Percentiles rank a stretch among this genome's conserved stretches.
These are phyloP conservation scores for Xylaria castorea DNA, from an alignment of 495 filamentous ascomycete genomes.

Conservation along the genomic window DNA sequence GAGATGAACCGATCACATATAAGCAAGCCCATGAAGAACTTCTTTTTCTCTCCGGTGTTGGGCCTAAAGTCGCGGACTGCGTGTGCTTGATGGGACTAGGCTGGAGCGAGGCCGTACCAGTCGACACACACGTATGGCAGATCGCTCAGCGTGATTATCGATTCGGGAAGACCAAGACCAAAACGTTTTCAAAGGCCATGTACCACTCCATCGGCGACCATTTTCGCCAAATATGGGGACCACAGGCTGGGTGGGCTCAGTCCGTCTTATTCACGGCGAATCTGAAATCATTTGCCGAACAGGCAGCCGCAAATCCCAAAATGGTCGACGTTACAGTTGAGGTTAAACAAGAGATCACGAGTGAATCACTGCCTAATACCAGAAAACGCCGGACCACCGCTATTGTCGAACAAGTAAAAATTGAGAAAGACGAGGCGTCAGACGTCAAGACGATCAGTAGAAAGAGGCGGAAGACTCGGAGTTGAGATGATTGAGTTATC, in stretches of 20 bases:
- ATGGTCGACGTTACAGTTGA: constrained; percentile 53
- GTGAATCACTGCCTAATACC: neutral
- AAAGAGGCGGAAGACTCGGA: constrained; percentile 31
- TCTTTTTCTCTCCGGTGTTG: constrained; percentile 81
- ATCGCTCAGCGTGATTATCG: constrained; percentile 96
- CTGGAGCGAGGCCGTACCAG: constrained; percentile 94
- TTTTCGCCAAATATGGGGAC: constrained; percentile 90
- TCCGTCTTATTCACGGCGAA: constrained; percentile 96
- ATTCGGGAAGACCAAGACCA: constrained; percentile 83
- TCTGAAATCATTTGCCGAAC: constrained; percentile 81
- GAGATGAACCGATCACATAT: constrained; percentile 56
- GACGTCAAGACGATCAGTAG: constrained; percentile 25
- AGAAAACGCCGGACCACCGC: constrained; percentile 24
- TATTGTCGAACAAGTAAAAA: constrained; percentile 31
- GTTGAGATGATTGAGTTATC: constrained; percentile 13
- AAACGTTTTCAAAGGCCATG: constrained; percentile 83
- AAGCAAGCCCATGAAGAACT: constrained; percentile 81
- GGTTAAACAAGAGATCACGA: constrained; percentile 38
- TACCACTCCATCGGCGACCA: constrained; percentile 91
- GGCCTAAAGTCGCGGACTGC: constrained; percentile 96
- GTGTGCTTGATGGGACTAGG: constrained; percentile 96
- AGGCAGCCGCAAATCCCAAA: constrained; percentile 54
- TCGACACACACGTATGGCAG: constrained; percentile 99
- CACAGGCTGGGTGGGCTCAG: constrained; percentile 96
- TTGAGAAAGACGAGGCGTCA: constrained; percentile 27